Conservation (phyloP, 306 rosid genomes). For the Rosa lucieae region DNA sequence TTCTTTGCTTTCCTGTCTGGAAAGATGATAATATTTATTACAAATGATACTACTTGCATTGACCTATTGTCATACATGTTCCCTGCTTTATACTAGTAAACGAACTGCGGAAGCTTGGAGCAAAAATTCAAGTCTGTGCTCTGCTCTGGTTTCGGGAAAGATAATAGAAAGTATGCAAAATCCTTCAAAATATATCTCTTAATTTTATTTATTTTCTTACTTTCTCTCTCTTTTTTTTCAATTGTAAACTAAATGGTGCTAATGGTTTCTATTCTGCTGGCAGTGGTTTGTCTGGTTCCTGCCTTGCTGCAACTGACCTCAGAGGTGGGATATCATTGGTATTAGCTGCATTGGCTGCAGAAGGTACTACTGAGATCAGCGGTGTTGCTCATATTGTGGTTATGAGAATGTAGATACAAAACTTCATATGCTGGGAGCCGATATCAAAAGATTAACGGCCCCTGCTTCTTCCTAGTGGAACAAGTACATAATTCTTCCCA, state of each 20-base stretch:
- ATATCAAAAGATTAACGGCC: slow-evolving; percentile 23
- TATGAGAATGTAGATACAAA: slow-evolving; percentile 32
- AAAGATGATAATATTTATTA: neutral
- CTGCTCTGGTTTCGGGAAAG: neutral
- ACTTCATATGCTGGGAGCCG: slow-evolving; percentile 33
- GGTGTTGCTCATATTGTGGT: slow-evolving; percentile 32
- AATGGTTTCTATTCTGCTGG: neutral
- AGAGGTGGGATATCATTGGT: slow-evolving; percentile 40
- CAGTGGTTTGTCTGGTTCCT: slow-evolving; percentile 30
- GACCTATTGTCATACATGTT: neutral
- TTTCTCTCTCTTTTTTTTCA: neutral
- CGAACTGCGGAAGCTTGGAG: slow-evolving; percentile 36
- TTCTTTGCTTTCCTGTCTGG: neutral
- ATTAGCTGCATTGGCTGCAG: slow-evolving; percentile 30
- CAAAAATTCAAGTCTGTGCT: slow-evolving; percentile 35
- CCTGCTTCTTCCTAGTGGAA: neutral
- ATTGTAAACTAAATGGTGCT: neutral
- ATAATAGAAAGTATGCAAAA: slow-evolving; percentile 27
- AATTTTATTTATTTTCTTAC: neutral
- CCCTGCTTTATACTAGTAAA: slow-evolving; percentile 25
- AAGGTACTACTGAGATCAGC: slow-evolving; percentile 33
- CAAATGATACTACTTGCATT: neutral
- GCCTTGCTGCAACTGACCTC: slow-evolving; percentile 28
- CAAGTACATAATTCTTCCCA: no score
- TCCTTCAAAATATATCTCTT: neutral